Evolutionary conservation across 345 rosid genomes (phyloP).

Genomic region (Gossypium stocksii): DNA sequence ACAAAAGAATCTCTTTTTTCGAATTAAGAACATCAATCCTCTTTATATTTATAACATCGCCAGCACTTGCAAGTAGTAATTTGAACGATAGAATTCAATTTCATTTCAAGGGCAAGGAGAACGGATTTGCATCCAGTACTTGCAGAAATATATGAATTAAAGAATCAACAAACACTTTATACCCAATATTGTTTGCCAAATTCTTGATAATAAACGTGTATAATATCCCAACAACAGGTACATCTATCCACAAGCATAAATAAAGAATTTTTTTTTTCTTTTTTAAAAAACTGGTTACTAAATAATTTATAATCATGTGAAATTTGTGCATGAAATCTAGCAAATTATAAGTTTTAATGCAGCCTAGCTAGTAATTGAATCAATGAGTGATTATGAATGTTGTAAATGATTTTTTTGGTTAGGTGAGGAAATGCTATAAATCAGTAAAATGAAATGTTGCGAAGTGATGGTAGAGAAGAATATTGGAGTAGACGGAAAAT

Average conservation of each 20-base stretch:
- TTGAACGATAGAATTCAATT: too few relatives aligned
- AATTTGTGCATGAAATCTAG: constrained; percentile 26
- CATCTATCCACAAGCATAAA: constrained; percentile 5
- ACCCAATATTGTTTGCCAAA: not conserved
- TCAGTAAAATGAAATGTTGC: too few relatives aligned
- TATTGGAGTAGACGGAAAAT: too few relatives aligned
- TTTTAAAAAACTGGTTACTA: not conserved
- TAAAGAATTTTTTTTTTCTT: not conserved
- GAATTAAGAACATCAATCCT: too few relatives aligned
- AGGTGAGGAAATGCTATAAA: too few relatives aligned
- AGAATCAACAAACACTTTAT: not conserved
- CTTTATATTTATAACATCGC: too few relatives aligned
- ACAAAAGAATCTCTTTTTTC: not conserved
- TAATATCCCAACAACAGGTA: constrained; percentile 12
- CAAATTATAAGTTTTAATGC: constrained; percentile 19
- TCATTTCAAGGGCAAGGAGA: too few relatives aligned
- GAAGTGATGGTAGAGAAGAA: too few relatives aligned
- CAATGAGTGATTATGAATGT: constrained; percentile 27
- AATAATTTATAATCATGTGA: constrained; percentile 17
- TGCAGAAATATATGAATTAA: not conserved
- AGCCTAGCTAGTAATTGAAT: constrained; percentile 22
- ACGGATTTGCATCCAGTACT: not conserved
- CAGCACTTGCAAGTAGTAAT: too few relatives aligned
- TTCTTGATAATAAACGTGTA: not conserved
- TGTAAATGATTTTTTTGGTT: too few relatives aligned